Base-by-base conservation (phyloP, 768 basidiomycete species). In the Leccinum pellstonianum region DNA sequence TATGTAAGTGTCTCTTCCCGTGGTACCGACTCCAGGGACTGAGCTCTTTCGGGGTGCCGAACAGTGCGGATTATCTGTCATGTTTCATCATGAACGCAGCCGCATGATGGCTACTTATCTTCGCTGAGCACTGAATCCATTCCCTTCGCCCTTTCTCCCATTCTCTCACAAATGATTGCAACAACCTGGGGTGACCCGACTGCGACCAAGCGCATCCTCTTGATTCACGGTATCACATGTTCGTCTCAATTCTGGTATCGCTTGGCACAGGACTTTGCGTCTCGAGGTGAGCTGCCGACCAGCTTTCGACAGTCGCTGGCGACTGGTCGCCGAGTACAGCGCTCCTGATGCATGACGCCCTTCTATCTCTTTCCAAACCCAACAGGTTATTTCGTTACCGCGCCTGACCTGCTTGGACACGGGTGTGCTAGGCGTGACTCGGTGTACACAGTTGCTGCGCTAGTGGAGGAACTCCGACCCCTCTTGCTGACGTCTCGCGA, bases 381-480 rank as follows among this genome's bases (percentile, higher is more conserved):
- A 33, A 50, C 56, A 72, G 70, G 68, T 49, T 72, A 63, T n/a
- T 58, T 62, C 23, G 70, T 70, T 47, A 58, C 31, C 0, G 70
- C 70, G 7, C 70, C 70, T 9, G 66, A 68, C 47, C 38, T 66
- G 1, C 64, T 70, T 27, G 66, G 68, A 15, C 72, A 73, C 11
- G 70, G 62, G 0, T 27, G 19, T 15, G 58, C 63, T 10, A 37
- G 48, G 6, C 60, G 56, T 19, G 8, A 23, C 7, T 47, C 65
- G 1, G 59, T 59, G 14, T 70, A 68, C 27, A 61, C 66, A 21
- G 11, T 70, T 14, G 25, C 33, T 9, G 58, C 66, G 4, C 15
- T 68, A 14, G 59, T 25, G 10, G 43, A 62, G 4, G 68, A 65
- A 48, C 58, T 68, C 9, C 38, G 17, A 0, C 64, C 66, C 1